A percentile compares a stretch with the other conserved stretches of the same genome.
Evolutionary conservation across 2,329 filamentous ascomycete genomes (phyloP).

Genomic region (Fusarium domesticum): DNA sequence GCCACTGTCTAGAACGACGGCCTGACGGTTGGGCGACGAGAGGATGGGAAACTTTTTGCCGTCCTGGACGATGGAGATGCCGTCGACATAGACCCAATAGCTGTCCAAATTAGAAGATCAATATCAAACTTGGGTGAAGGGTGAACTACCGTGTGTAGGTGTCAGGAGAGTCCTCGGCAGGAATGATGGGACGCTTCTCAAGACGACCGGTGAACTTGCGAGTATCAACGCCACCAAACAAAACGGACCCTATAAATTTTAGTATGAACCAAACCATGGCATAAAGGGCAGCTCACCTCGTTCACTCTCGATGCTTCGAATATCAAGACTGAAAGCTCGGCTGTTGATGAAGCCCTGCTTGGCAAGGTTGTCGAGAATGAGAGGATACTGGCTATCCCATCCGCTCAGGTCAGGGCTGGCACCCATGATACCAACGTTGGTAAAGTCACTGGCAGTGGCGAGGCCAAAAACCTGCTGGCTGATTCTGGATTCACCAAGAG

Average conservation of each 20-base stretch:
- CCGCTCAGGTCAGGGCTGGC: conserved; percentile 33
- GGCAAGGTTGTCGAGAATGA: conserved; percentile 35
- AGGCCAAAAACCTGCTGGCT: conserved; percentile 38
- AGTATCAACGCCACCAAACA: conserved; percentile 58
- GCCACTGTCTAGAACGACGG: conserved; percentile 61
- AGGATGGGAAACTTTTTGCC: conserved; percentile 45
- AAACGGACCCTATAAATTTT: conserved; percentile 24
- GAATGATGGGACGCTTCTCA: conserved; percentile 54
- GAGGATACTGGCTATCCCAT: conserved; percentile 36
- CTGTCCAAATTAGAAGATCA: conserved; percentile 4
- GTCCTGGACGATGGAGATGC: conserved; percentile 32
- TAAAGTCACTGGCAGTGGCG: conserved; percentile 32
- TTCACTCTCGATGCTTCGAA: conserved; percentile 32
- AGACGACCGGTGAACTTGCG: conserved; percentile 54
- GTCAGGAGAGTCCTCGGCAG: conserved; percentile 36
- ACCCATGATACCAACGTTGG: conserved; percentile 35
- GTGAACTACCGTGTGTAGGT: conserved; percentile 33
- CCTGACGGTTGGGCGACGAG: conserved; percentile 29
- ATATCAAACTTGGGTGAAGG: no score
- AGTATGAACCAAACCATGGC: background rate
- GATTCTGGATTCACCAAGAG: conserved; percentile 34
- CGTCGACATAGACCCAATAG: conserved; percentile 44
- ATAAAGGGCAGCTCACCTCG: conserved; percentile 18
- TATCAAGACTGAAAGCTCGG: conserved; percentile 36
- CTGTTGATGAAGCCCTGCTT: conserved; percentile 38